Conservation (phyloP, 228 moss, liverwort and hornwort genomes). For the Sphagnum fallax region DNA sequence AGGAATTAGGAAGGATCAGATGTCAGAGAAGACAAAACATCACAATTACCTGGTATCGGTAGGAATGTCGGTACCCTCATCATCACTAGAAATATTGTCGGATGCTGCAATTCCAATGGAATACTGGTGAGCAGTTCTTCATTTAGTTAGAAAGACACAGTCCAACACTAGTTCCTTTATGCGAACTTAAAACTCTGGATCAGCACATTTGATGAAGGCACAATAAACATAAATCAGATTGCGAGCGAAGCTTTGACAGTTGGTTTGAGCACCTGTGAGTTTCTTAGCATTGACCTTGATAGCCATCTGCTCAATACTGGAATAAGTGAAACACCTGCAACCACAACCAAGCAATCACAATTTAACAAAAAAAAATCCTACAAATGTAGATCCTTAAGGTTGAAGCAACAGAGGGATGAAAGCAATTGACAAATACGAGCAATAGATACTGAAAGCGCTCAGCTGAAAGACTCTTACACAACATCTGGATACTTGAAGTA, state of each 20-base stretch:
- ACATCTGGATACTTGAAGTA: conserved; percentile 85
- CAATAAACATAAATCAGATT: neutral
- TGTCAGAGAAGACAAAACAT: too few relatives aligned
- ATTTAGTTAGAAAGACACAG: too few relatives aligned
- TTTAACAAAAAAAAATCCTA: too few relatives aligned
- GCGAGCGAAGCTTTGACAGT: neutral
- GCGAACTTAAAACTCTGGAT: too few relatives aligned
- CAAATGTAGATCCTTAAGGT: too few relatives aligned
- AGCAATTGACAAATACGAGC: too few relatives aligned
- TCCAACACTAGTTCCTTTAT: too few relatives aligned
- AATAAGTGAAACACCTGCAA: conserved; percentile 85
- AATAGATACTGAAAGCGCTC: too few relatives aligned
- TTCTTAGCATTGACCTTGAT: conserved; percentile 29
- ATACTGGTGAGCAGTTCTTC: too few relatives aligned
- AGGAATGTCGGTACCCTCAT: conserved; percentile 35
- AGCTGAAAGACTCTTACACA: conserved; percentile 30
- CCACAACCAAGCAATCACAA: neutral
- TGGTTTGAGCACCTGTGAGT: conserved; percentile 27
- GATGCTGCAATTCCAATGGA: conserved; percentile 23
- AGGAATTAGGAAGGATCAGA: too few relatives aligned
- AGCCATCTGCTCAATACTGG: conserved; percentile 60
- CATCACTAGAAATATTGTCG: conserved; percentile 58
- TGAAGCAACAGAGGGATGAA: too few relatives aligned
- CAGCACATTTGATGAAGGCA: neutral
- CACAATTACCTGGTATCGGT: conserved; percentile 39